Base-by-base conservation (phyloP, 306 rosid species). In the Lathyrus oleraceus region DNA sequence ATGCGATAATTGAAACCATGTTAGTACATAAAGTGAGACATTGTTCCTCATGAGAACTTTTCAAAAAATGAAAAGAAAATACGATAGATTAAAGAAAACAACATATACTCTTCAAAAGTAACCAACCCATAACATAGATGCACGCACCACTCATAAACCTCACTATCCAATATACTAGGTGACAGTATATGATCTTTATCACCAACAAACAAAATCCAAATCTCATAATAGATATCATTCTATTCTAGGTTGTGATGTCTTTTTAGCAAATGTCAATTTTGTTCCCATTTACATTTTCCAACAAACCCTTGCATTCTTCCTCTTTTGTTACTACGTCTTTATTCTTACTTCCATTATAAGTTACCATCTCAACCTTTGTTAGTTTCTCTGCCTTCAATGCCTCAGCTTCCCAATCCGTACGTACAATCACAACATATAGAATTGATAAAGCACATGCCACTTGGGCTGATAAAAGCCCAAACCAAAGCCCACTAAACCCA, bases 341-440 rank as follows among this genome's bases (percentile, higher is more conserved):
- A 12, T 5, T 78, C 32, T 11, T 30, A 49, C 16, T 52, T 10
- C 54, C 84, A 61, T 43, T 77, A 42, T 15, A 49, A 8, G 36
- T 48, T 17, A 53, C 58, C 88, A 91, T 88, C 61, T 78, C 82
- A 3, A 72, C 17, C 45, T 27, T 67, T 10, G 78, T 67, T 28
- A 67, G 70, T 20, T 82, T 86, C 79, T 79, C 85, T 1, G 99
- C 99, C 61, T 81, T 91, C 70, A 86, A 40, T 30, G 91, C 89
- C 85, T 94, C 97, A 2, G 83, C 92, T 52, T 87, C 97, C 99
- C 99, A 94, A 74, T 94, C 86, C 1, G 99, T 94, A 8, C 69
- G 61, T 8, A 61, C 66, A 23, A 94, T 21, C 42, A 90, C 95
- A 5, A 78, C 91, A 47, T 90, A 87, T 2, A 94, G 77, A 59